Evolutionary conservation across 1,284 basidiomycete species (phyloP).

Genomic region (Moesziomyces parantarcticus): DNA sequence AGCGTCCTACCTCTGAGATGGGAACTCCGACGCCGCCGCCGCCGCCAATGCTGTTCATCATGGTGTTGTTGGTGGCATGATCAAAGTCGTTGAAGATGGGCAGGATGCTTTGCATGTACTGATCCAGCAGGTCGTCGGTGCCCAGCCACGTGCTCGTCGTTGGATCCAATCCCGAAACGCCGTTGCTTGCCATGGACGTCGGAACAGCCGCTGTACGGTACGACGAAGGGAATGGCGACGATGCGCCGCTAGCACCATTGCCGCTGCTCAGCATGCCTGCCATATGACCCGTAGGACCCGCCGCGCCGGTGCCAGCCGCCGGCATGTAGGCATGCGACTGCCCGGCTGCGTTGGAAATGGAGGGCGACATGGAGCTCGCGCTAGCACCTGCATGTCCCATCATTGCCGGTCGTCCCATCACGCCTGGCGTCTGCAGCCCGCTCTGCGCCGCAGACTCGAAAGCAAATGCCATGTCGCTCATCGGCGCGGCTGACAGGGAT

Average conservation of each 20-base stretch:
- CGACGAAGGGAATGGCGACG: constrained; percentile 23
- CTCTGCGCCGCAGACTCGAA: constrained; percentile 37
- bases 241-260: constrained; percentile 2
- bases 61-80: constrained; percentile 40
- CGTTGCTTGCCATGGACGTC: constrained; percentile 3
- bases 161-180: constrained; percentile 18
- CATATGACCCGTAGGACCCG: not conserved
- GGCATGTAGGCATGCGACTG: constrained; percentile 8
- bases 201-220: constrained; percentile 11
- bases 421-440: constrained; percentile 28
- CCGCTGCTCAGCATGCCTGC: constrained; percentile 16
- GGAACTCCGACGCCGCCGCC: constrained; percentile 43
- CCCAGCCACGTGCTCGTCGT: constrained; percentile 42
- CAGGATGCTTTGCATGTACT: constrained; percentile 50
- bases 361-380: constrained; percentile 7
- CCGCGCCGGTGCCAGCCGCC: constrained; percentile 2
- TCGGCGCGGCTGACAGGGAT: not conserved
- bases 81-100: constrained; percentile 52
- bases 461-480: constrained; percentile 49
- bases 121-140: constrained; percentile 43
- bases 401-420: constrained; percentile 13
- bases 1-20: constrained; percentile 37
- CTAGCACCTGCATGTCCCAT: constrained; percentile 8
- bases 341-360: constrained; percentile 4
- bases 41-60: constrained; percentile 28